Percentiles rank a stretch among this genome's conserved stretches.
phyloP scores from a whole-genome alignment of 225 moss, liverwort and hornwort species.

The Pleurozium schreberi region DNA sequence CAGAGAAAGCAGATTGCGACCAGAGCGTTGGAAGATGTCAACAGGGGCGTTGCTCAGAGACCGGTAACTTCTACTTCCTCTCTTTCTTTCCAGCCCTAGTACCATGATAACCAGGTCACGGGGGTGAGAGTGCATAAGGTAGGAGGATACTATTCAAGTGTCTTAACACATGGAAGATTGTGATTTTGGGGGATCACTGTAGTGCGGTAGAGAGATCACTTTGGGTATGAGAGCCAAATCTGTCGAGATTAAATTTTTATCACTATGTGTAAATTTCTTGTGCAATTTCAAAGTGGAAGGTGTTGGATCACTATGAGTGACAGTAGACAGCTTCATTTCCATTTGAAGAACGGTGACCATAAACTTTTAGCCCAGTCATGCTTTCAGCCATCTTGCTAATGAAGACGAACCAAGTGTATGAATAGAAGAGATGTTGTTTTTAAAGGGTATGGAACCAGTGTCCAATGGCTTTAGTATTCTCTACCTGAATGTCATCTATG shows the following conservation, averaged over 20 bases:
- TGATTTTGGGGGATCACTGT: neutral
- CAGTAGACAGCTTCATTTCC: neutral
- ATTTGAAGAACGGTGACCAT: neutral
- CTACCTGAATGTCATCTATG: neutral
- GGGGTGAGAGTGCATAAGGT: neutral
- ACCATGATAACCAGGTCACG: neutral
- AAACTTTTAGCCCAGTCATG: neutral
- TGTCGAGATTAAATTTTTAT: neutral
- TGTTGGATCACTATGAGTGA: neutral
- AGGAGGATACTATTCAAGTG: neutral
- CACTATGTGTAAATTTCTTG: neutral
- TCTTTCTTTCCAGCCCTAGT: neutral
- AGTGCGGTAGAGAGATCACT: neutral
- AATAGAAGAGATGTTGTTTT: neutral
- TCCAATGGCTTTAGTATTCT: neutral
- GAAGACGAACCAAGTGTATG: neutral
- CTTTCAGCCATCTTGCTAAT: neutral
- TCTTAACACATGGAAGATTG: neutral
- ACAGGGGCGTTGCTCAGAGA: constrained; percentile 15
- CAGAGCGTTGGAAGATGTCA: constrained; percentile 30
- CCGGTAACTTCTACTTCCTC: constrained; percentile 11
- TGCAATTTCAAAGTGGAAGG: neutral
- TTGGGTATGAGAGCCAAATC: neutral
- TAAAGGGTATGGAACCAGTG: neutral
- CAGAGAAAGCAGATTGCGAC: constrained; percentile 25